Evolutionary conservation across 2,329 filamentous ascomycete genomes (phyloP), one percentile per base, ranked within the genome.

Genomic region (Aspergillus neoniger): DNA sequence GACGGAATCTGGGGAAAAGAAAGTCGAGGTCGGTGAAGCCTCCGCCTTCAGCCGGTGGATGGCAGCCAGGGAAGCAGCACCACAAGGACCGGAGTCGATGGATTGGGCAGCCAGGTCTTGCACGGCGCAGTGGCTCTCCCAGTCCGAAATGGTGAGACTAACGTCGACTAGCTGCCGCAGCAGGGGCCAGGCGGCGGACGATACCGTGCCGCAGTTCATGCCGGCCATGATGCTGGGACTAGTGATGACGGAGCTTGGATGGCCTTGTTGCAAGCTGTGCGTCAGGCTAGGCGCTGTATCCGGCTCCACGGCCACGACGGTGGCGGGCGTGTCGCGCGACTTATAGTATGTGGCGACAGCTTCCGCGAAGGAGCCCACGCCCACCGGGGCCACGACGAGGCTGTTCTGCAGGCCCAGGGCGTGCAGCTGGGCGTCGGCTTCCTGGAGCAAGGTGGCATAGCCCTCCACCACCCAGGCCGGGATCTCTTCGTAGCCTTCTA

Each of bases 391-490:
- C 14, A 94, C 73, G 30, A 87, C 81, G 9, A 85, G 75, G 0
- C 78, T 83, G 5, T 82, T 78, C 4, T 69, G 64, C 0, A 78
- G 66, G 1, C 69, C 73, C 0, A 77, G 65, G 0, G 76, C 74
- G 0, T 80, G 70, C 9, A 88, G 69, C 69, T 93, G 89, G 19
- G 79, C 71, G 53, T 92, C 88, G 0, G 86, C 79, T 69, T 95
- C 91, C 3, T 76, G 72, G 63, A 93, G 78, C 83, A 93, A 88
- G 0, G 90, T 92, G 4, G 81, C 81, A 68, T 94, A 95, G 0
- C 91, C 91, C 62, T 94, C 86, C 0, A 92, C 88, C 21, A 93
- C 89, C 86, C 88, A 92, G 73, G 85, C 50, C 0, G 90, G 89
- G 5, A 92, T 83, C 41, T 86, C 79, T 50, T 87, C 83, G 66